Base-by-base conservation (phyloP, 2,329 filamentous ascomycete genomes). In the Sporothrix euskadiensis region DNA sequence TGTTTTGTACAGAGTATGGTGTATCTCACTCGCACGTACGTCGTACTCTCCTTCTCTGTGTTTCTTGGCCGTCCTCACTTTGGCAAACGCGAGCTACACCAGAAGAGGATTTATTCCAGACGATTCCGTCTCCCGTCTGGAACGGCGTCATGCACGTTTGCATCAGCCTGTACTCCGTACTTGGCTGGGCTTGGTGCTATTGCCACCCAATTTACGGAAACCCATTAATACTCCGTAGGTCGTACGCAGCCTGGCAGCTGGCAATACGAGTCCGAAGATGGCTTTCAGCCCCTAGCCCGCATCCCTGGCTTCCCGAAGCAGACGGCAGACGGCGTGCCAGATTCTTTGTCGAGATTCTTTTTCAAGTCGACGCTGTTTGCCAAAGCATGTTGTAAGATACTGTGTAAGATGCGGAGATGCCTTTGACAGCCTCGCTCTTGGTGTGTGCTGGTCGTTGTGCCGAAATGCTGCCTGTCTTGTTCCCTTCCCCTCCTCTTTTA, bases 71-170 rank as follows among this genome's bases (percentile, higher is more conserved):
- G 44, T 49, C 14, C 44, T 49, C 44, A 19, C 44, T 49, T 16
- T 14, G 19, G 19, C 5, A 35, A 59, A 22, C 7, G 30, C 30
- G 30, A 39, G 59, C 59, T 41, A 44, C 44, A n/a, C 59, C 30
- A 41, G 39, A 65, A 65, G 19, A 22, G 59, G 59, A 22, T 65
- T 35, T 65, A 65, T 65, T 65, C 59, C 35, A 65, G 59, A 65
- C 59, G 59, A n/a, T 65, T 65, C 59, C 59, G 59, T 65, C 59
- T 65, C 44, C 59, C 59, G 59, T 65, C 59, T 9, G n/a, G 9
- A 3, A 19, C n/a, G 8, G 35, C n/a, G 10, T 65, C 35, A 65
- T 65, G 59, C 59, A 41, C 59, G 19, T 30, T 26, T 8, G 3
- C 35, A 44, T 59, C 56, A 59, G 56, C 30, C 56, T 59, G 30